phyloP scores from a whole-genome alignment of 2,329 filamentous ascomycete species.

The Aspergillus puulaauensis region DNA sequence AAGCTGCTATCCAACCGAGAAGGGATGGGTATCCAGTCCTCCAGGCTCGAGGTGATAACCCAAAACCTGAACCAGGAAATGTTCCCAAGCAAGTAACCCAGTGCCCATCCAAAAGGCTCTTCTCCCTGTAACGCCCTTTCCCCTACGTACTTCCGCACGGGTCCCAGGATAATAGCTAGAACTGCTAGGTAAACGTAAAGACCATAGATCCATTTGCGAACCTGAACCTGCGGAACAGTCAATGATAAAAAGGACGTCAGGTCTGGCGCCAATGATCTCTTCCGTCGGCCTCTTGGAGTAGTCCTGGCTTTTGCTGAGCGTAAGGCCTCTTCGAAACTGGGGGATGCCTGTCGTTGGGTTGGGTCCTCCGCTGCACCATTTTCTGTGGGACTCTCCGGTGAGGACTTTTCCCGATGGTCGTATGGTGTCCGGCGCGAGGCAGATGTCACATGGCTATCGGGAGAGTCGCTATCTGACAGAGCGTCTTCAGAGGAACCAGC shows the following conservation, averaged over 20 bases:
- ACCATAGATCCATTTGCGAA: constrained; percentile 83
- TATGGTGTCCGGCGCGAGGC: constrained; percentile 38
- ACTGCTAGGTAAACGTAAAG: constrained; percentile 72
- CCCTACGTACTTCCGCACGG: constrained; percentile 69
- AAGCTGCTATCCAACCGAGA: constrained; percentile 32
- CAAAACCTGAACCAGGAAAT: constrained; percentile 69
- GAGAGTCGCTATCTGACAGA: constrained; percentile 39
- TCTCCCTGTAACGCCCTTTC: constrained; percentile 65
- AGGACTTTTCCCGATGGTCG: constrained; percentile 16
- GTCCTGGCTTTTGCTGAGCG: constrained; percentile 32
- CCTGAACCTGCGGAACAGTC: constrained; percentile 72
- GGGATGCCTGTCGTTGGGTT: constrained; percentile 53
- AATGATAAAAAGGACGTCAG: constrained; percentile 75
- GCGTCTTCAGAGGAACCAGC: constrained; percentile 35
- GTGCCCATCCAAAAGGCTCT: constrained; percentile 89
- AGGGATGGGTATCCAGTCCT: constrained; percentile 74
- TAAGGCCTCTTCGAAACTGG: constrained; percentile 41
- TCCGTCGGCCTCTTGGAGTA: constrained; percentile 65
- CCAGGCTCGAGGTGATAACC: constrained; percentile 66
- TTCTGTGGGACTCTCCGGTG: constrained; percentile 22
- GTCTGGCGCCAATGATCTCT: constrained; percentile 63
- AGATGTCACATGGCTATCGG: constrained; percentile 20
- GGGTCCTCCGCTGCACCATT: constrained; percentile 23
- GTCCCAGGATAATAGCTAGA: constrained; percentile 64
- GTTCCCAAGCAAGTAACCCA: constrained; percentile 86